Evolutionary conservation across 768 basidiomycete genomes (phyloP).

Genomic region (Pleurotus pulmonarius): DNA sequence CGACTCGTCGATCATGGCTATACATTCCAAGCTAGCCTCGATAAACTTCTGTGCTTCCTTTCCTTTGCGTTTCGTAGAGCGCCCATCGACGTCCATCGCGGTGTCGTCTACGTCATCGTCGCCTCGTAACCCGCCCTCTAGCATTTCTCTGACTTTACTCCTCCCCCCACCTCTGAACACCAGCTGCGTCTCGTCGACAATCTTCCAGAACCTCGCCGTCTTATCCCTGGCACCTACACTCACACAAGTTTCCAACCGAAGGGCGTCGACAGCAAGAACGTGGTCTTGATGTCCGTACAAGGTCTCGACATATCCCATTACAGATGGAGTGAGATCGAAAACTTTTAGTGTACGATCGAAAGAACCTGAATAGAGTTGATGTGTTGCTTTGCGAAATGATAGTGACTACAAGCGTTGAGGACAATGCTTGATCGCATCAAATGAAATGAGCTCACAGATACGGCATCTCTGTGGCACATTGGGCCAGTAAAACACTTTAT

Average conservation of each 20-base stretch:
- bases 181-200: conserved; percentile 90
- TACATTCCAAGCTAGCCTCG: conserved; percentile 89
- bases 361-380: conserved; percentile 72
- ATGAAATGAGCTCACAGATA: conserved; percentile 26
- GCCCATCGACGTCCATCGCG: conserved; percentile 13
- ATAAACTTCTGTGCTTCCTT: conserved; percentile 51
- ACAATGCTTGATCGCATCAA: conserved; percentile 1
- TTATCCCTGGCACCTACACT: conserved; percentile 90
- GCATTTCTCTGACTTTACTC: conserved; percentile 71
- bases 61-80: conserved; percentile 27
- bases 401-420: conserved; percentile 42
- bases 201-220: conserved; percentile 94
- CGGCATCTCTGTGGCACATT: conserved; percentile 51
- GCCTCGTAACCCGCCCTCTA: conserved; percentile 74
- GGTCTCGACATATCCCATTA: conserved; percentile 93
- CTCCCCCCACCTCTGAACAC: conserved; percentile 95
- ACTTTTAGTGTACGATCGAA: conserved; percentile 89
- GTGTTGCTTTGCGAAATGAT: conserved; percentile 73
- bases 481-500: conserved; percentile 78
- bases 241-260: conserved; percentile 81
- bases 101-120: conserved; percentile 52
- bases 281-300: conserved; percentile 96
- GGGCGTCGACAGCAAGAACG: conserved; percentile 71
- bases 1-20: conserved; percentile 93
- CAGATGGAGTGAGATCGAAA: conserved; percentile 65